These are phyloP conservation scores for Ceratobasidium sp. DNA, from an alignment of 1,284 basidiomycete species.

Conservation along the genomic window DNA sequence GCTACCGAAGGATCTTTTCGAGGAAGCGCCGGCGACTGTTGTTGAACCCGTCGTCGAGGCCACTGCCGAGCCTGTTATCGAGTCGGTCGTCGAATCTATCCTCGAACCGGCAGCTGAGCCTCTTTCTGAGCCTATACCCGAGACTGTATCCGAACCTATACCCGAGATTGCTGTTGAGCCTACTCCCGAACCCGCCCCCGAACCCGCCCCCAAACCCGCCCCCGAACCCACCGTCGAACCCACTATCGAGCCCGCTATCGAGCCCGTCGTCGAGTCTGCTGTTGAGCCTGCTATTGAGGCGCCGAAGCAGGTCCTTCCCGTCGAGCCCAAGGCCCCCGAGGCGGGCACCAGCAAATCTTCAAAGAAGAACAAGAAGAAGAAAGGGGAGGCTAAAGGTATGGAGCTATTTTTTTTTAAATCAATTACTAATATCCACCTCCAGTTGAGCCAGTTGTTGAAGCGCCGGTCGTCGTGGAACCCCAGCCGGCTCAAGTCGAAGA, in stretches of 20 bases:
- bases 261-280: not conserved
- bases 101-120: not conserved
- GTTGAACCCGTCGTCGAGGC: not conserved
- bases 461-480: not conserved
- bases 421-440: not conserved
- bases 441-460: conserved; percentile 1
- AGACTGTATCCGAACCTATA: not conserved
- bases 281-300: not conserved
- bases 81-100: not conserved
- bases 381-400: conserved; percentile 15
- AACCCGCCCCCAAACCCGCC: not conserved
- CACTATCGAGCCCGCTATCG: not conserved
- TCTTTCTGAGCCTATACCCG: not conserved
- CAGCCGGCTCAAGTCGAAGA: too few relatives aligned
- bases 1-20: not conserved
- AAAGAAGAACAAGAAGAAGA: conserved; percentile 25
- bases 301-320: not conserved
- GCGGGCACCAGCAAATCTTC: not conserved
- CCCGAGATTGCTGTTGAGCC: conserved; percentile 4
- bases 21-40: not conserved
- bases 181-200: not conserved
- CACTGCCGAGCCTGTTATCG: not conserved
- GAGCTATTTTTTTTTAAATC: not conserved
- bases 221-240: conserved; percentile 9
- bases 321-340: not conserved